phyloP scores from a whole-genome alignment of 2,329 filamentous ascomycete species.

The Botryotinia calthae region DNA sequence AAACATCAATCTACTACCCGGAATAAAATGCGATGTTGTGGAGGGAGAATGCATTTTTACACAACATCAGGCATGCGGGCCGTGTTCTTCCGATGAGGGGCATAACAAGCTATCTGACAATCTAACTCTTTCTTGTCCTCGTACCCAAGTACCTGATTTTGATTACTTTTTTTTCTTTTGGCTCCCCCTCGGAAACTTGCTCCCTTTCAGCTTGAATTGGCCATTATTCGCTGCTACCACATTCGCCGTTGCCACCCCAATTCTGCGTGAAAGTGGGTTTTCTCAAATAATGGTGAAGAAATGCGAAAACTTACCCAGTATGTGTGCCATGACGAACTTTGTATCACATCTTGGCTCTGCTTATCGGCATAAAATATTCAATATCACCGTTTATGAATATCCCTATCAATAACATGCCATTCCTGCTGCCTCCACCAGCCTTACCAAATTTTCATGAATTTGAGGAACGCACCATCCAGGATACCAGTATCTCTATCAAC shows the following conservation, averaged over 20 bases:
- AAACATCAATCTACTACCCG: background rate
- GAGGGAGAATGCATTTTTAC: slow-evolving; percentile 6
- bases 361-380: slow-evolving; percentile 6
- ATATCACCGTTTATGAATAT: background rate
- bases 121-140: background rate
- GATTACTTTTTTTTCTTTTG: background rate
- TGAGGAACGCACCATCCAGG: background rate
- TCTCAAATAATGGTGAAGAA: background rate
- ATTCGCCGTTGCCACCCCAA: slow-evolving; percentile 16
- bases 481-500: slow-evolving; percentile 3
- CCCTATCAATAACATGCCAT: background rate
- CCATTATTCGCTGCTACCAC: background rate
- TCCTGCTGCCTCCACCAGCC: background rate
- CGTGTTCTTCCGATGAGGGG: slow-evolving; percentile 19
- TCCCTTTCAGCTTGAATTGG: background rate
- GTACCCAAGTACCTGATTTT: background rate
- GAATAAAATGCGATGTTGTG: slow-evolving; percentile 17
- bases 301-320: background rate
- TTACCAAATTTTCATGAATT: background rate
- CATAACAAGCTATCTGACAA: background rate
- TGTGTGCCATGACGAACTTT: slow-evolving; percentile 11
- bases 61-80: slow-evolving; percentile 20
- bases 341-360: slow-evolving; percentile 7
- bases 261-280: slow-evolving; percentile 15
- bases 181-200: background rate